These are phyloP conservation scores for Chrysosporium keratinophilum DNA, from an alignment of 2,329 filamentous ascomycete species.

Conservation along the genomic window DNA sequence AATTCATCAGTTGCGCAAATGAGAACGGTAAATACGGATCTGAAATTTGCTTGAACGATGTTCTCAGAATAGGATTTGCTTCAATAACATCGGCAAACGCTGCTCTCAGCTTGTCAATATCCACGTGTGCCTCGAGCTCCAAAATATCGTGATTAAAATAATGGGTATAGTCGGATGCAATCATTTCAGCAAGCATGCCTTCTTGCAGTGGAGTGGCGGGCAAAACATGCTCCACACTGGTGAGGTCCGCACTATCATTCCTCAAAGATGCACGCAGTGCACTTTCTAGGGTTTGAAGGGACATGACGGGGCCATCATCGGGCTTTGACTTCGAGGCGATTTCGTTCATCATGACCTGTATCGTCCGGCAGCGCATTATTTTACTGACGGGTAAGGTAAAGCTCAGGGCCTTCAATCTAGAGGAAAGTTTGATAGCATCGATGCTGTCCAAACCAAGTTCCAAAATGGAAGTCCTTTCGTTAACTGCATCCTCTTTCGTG, in stretches of 20 bases:
- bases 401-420: conserved; percentile 53
- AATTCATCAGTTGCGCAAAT: conserved; percentile 48
- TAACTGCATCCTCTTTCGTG: conserved; percentile 43
- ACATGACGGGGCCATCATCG: not conserved
- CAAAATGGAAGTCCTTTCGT: conserved; percentile 56
- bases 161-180: conserved; percentile 58
- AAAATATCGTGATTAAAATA: conserved; percentile 84
- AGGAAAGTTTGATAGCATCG: conserved; percentile 74
- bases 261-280: conserved; percentile 34
- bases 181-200: conserved; percentile 73
- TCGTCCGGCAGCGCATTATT: conserved; percentile 63
- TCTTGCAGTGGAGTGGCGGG: conserved; percentile 79
- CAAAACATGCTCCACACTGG: conserved; percentile 48
- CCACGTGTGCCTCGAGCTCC: conserved; percentile 45
- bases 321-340: conserved; percentile 15
- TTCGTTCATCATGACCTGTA: conserved; percentile 47
- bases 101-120: conserved; percentile 46
- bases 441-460: conserved; percentile 86
- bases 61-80: conserved; percentile 61
- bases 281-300: conserved; percentile 14
- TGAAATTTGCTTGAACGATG: conserved; percentile 58
- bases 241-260: conserved; percentile 27
- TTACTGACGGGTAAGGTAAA: conserved; percentile 58
- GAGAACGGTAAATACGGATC: conserved; percentile 46
- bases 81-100: conserved; percentile 55